Conservation (phyloP, 208 protist species). For the Vickermania spadyakhi region DNA sequence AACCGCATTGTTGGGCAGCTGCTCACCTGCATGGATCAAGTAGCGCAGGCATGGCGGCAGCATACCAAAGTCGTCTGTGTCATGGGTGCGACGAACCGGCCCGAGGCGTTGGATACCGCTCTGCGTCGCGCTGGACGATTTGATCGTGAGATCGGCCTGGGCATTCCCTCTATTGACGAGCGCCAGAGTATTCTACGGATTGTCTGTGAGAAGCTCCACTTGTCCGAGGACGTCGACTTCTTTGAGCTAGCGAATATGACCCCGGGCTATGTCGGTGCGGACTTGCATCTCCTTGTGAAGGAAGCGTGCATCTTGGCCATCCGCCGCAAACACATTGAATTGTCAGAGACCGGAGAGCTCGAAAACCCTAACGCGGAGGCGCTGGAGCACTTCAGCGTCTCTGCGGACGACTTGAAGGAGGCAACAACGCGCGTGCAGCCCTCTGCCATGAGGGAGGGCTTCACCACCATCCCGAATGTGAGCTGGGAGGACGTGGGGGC, state of each 20-base stretch:
- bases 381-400: constrained; percentile 61
- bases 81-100: constrained; percentile 94
- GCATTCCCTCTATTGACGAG: constrained; percentile 93
- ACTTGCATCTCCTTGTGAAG: constrained; percentile 94
- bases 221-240: constrained; percentile 89
- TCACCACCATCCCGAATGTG: constrained; percentile 95
- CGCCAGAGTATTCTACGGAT: constrained; percentile 86
- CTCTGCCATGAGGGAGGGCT: constrained; percentile 94
- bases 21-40: constrained; percentile 97
- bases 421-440: constrained; percentile 96
- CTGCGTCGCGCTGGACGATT: constrained; percentile 96
- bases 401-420: constrained; percentile 71
- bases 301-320: constrained; percentile 88
- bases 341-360: constrained; percentile 21
- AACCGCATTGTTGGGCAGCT: constrained; percentile 98
- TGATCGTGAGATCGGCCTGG: constrained; percentile 95
- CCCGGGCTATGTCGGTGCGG: constrained; percentile 97
- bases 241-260: constrained; percentile 92
- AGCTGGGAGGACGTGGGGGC: constrained; percentile 97
- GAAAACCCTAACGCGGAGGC: constrained; percentile 39
- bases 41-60: constrained; percentile 81
- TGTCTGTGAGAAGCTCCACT: constrained; percentile 71
- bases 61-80: constrained; percentile 89
- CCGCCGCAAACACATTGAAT: constrained; percentile 69
- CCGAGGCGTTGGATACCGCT: constrained; percentile 94